Conservation (phyloP, 2,329 filamentous ascomycete species). For the Elsinoe perseae region DNA sequence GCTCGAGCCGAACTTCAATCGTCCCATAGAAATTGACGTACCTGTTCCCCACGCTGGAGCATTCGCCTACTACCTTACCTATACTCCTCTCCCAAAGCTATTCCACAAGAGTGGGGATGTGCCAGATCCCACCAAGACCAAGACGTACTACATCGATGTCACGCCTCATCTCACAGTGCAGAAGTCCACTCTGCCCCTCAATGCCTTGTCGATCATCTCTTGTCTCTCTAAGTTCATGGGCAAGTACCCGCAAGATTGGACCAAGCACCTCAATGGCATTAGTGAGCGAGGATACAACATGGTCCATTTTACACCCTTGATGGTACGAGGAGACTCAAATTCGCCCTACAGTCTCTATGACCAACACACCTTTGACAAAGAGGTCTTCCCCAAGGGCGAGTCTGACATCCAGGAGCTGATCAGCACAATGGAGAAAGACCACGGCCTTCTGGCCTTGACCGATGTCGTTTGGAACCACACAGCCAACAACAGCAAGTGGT, state of each 20-base stretch:
- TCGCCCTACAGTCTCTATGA: conserved; percentile 96
- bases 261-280: conserved; percentile 80
- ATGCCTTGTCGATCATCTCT: conserved; percentile 85
- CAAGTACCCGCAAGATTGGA: conserved; percentile 80
- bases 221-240: conserved; percentile 98
- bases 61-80: conserved; percentile 91
- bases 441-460: conserved; percentile 79
- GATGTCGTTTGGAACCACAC: conserved; percentile 99
- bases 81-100: conserved; percentile 75
- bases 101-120: conserved; percentile 47
- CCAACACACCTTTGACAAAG: conserved; percentile 77
- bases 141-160: conserved; percentile 87
- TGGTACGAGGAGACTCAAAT: conserved; percentile 80
- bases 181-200: conserved; percentile 66
- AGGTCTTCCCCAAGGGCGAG: conserved; percentile 77
- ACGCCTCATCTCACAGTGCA: conserved; percentile 71
- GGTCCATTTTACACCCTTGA: conserved; percentile 95
- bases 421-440: conserved; percentile 70
- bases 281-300: conserved; percentile 93
- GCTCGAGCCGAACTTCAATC: conserved; percentile 85
- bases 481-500: conserved; percentile 89
- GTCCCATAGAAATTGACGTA: conserved; percentile 80
- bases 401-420: conserved; percentile 71
- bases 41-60: conserved; percentile 76
- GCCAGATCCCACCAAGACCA: conserved; percentile 51